Evolutionary conservation across 2,329 filamentous ascomycete species (phyloP).

Genomic region (Aspergillus fumigatus): DNA sequence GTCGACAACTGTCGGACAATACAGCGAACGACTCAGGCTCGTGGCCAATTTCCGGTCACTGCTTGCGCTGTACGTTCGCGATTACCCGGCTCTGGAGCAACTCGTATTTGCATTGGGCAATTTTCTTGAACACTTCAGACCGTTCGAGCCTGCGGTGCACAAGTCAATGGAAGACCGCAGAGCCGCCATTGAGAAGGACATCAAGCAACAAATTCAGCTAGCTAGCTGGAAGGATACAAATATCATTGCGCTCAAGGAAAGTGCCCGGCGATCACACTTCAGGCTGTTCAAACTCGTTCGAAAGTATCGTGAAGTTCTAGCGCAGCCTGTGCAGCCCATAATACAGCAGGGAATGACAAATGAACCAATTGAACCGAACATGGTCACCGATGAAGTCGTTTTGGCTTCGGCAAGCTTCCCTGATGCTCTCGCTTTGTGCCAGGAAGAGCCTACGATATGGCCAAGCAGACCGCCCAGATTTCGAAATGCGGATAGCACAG

Average conservation of each 20-base stretch:
- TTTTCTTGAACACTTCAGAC: conserved; percentile 69
- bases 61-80: conserved; percentile 55
- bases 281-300: conserved; percentile 88
- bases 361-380: conserved; percentile 28
- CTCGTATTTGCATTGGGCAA: conserved; percentile 66
- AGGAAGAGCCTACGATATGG: conserved; percentile 30
- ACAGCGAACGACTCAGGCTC: conserved; percentile 65
- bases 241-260: conserved; percentile 81
- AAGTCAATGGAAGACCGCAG: conserved; percentile 66
- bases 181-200: conserved; percentile 75
- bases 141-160: conserved; percentile 63
- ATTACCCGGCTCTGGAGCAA: conserved; percentile 54
- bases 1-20: conserved; percentile 77
- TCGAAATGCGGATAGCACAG: conserved; percentile 64
- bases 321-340: conserved; percentile 67
- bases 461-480: conserved; percentile 58
- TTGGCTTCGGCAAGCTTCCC: conserved; percentile 21
- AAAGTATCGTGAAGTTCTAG: conserved; percentile 78
- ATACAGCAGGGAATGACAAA: conserved; percentile 31
- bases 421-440: conserved; percentile 30
- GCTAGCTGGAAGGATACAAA: conserved; percentile 99
- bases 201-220: conserved; percentile 87
- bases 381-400: conserved; percentile 6
- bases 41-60: conserved; percentile 61
- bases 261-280: conserved; percentile 81